These are phyloP conservation scores for Pharnaceum exiguum DNA, from an alignment of 148 eudicot species.

Conservation along the genomic window DNA sequence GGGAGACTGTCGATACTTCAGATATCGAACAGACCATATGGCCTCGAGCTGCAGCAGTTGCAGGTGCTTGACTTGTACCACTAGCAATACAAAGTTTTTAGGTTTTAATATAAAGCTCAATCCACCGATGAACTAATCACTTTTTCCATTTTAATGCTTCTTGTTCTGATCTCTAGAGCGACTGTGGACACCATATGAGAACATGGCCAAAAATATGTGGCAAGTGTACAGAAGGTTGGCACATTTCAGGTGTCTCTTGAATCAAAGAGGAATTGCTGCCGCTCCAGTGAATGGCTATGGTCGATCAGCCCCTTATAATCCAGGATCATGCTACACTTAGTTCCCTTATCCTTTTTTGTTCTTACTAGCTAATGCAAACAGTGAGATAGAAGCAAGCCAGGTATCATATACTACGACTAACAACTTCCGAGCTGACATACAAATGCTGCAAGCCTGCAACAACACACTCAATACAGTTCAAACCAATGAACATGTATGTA, in stretches of 20 bases:
- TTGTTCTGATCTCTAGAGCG: constrained; percentile 48
- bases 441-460: no score
- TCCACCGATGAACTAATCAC: no score
- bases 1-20: constrained; percentile 84
- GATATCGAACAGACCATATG: constrained; percentile 93
- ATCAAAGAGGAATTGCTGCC: constrained; percentile 88
- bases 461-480: no score
- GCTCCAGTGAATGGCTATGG: constrained; percentile 67
- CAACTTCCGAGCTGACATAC: no score
- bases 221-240: constrained; percentile 55
- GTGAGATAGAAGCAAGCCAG: no score
- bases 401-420: no score
- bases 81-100: background rate
- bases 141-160: no score
- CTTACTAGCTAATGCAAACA: no score
- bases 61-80: constrained; percentile 74
- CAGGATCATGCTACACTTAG: constrained; percentile 70
- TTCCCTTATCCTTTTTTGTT: constrained; percentile 7
- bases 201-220: constrained; percentile 52
- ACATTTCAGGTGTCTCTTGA: constrained; percentile 75
- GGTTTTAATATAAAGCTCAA: background rate
- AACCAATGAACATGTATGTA: no score
- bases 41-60: constrained; percentile 99
- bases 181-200: constrained; percentile 65
- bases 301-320: constrained; percentile 50